Conservation (phyloP, 805 yeast species). For the Wickerhamiella nectarea region DNA sequence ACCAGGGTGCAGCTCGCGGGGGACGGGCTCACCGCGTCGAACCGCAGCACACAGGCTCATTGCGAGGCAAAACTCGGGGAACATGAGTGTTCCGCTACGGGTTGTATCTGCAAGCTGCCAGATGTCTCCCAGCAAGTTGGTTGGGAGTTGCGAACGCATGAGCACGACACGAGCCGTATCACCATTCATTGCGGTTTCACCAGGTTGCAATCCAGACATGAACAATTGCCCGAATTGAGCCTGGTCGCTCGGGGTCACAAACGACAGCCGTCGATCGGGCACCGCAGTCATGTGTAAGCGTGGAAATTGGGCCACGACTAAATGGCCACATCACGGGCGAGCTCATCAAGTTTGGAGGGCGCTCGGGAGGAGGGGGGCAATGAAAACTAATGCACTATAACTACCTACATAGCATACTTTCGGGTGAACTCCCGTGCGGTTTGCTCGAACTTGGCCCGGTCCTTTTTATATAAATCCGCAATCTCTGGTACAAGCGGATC, state of each 20-base stretch:
- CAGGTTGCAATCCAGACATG: conserved; percentile 51
- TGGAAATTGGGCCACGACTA: background rate
- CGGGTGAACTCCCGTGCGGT: conserved; percentile 98
- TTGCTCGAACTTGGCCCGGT: conserved; percentile 85
- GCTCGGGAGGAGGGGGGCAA: too few relatives aligned
- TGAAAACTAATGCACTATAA: too few relatives aligned
- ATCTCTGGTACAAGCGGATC: conserved; percentile 98
- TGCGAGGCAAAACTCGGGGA: conserved; percentile 90
- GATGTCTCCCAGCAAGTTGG: conserved; percentile 64
- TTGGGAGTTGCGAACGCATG: conserved; percentile 63
- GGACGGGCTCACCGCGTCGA: conserved; percentile 65
- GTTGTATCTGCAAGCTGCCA: conserved; percentile 89
- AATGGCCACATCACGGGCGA: too few relatives aligned
- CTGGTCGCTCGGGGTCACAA: conserved; percentile 76
- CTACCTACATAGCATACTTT: conserved; percentile 70
- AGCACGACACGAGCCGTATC: conserved; percentile 67
- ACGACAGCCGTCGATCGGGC: conserved; percentile 54
- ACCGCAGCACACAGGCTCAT: conserved; percentile 73
- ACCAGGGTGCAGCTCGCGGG: conserved; percentile 54
- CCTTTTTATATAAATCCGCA: conserved; percentile 91
- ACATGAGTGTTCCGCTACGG: conserved; percentile 68
- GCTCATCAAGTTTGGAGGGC: too few relatives aligned
- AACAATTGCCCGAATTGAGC: conserved; percentile 74
- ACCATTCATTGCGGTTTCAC: conserved; percentile 42
- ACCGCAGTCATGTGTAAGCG: conserved; percentile 13